Base-by-base conservation (phyloP, 2,329 filamentous ascomycete species). In the Colletotrichum camelliae region DNA sequence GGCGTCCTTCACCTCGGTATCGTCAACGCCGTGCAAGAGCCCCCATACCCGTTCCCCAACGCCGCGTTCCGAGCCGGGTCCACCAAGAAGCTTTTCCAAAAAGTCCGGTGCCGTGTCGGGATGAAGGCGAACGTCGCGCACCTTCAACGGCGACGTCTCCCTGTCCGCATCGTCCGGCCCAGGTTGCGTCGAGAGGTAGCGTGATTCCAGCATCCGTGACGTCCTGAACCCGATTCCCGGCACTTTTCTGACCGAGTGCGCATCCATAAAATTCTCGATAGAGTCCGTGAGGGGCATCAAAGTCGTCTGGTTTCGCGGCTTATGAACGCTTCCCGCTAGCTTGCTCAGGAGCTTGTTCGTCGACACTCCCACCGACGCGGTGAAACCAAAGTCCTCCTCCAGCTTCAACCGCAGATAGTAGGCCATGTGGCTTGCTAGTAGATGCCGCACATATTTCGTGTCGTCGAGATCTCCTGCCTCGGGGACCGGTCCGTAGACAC, bases 311-410 rank as follows among this genome's bases (percentile, higher is more conserved):
- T 92, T 94, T 74, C 93, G 93, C 1, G 96, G 96, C 85, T 98
- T 98, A 82, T 98, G 92, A 74, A 93, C 87, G 82, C 92, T 94
- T 15, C 96, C 96, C 12, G 93, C 94, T 16, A 98, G 89, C 84
- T 98, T 98, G 74, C 94, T 92, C 13, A 98, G 88, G 7, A 96
- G 84, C 84, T 98, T 98, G 81, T 94, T 96, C 1, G 95, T 97
- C 4, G 96, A 94, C 27, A 98, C 92, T 5, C 96, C 96, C 57
- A 95, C 96, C 1, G 96, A 96, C 33, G 94, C 94, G 0, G 96
- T 98, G 84, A 96, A 98, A 2, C 95, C 95, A 80, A 93, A 93
- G 61, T 95, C 89, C 61, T 92, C 87, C 80, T 97, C 94, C 13
- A 98, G 87, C 80, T 91, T 90, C 72, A 89, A 86, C 15, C 96